Evolutionary conservation across 1,284 basidiomycete genomes (phyloP), one percentile per base, ranked within the genome.

Genomic region (Ustilago esculenta): DNA sequence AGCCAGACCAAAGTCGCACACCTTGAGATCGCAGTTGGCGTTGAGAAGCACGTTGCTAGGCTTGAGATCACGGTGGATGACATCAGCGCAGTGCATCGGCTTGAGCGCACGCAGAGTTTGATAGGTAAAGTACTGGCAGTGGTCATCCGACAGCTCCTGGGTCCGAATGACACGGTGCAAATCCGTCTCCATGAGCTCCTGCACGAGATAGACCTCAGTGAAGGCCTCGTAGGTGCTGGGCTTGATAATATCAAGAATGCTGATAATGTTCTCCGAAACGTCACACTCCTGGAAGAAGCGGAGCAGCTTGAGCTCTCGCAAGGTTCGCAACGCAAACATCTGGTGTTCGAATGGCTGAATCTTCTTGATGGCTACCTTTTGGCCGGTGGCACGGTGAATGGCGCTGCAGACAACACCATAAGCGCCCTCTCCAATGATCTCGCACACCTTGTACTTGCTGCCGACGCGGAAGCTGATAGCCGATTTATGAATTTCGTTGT

Each of bases 91-190:
- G 54, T 81, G 80, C 46, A 82, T 72, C 7, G 80, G 80, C 64
- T 82, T 82, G 48, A 82, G 72, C 4, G 78, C 81, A 20, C 81
- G 73, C 42, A 82, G 56, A 11, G 76, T 82, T 54, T 95, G 93
- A 82, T 96, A 95, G 71, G 94, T 90, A 82, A 95, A 95, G 83
- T 96, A 96, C 82, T 95, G 92, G 78, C 89, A 92, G 82, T 95
- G 94, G 81, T 94, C 92, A 77, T 94, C 78, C 8, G 77, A 79
- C 15, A 81, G 67, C 46, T 81, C 75, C 52, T 82, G 81, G 5
- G 80, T 82, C 17, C 81, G 76, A 33, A 82, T 81, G 30, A 82
- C 80, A 0, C 79, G 66, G 51, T 81, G 80, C 56, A 81, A 54
- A 27, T 81, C 80, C 24, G 80, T 81, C 55, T 81, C 80, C 80